These are phyloP conservation scores for Rheum nobile DNA, from an alignment of 148 eudicot genomes.

Conservation along the genomic window DNA sequence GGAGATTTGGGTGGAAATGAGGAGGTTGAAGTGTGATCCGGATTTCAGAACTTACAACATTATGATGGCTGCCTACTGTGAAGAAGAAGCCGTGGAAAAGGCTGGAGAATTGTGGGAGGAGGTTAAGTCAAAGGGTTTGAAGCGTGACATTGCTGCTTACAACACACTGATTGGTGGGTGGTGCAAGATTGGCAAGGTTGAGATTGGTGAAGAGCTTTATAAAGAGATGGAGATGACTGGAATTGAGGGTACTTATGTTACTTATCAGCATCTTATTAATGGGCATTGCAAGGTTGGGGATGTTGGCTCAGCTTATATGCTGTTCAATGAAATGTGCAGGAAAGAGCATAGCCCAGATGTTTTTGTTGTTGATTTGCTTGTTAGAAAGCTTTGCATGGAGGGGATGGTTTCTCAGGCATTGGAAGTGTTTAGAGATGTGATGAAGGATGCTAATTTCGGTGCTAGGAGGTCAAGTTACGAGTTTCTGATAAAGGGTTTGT, in stretches of 20 bases:
- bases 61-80: constrained; percentile 55
- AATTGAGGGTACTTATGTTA: constrained; percentile 35
- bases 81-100: constrained; percentile 42
- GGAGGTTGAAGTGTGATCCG: constrained; percentile 23
- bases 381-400: constrained; percentile 31
- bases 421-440: constrained; percentile 28
- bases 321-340: constrained; percentile 52
- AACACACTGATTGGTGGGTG: constrained; percentile 69
- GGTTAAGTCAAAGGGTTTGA: constrained; percentile 31
- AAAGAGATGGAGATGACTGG: constrained; percentile 49
- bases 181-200: constrained; percentile 44
- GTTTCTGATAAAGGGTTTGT: constrained; percentile 47
- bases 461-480: constrained; percentile 39
- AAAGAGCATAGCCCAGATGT: constrained; percentile 40
- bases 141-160: constrained; percentile 43
- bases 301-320: constrained; percentile 36
- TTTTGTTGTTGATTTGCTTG: constrained; percentile 37
- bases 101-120: constrained; percentile 53
- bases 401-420: constrained; percentile 34
- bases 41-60: constrained; percentile 39
- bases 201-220: constrained; percentile 48
- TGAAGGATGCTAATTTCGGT: constrained; percentile 27
- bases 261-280: constrained; percentile 59
- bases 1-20: constrained; percentile 56
- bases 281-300: constrained; percentile 67